Conservation (phyloP, 352 stramenopile genomes). For the Aphanomyces euteiches region DNA sequence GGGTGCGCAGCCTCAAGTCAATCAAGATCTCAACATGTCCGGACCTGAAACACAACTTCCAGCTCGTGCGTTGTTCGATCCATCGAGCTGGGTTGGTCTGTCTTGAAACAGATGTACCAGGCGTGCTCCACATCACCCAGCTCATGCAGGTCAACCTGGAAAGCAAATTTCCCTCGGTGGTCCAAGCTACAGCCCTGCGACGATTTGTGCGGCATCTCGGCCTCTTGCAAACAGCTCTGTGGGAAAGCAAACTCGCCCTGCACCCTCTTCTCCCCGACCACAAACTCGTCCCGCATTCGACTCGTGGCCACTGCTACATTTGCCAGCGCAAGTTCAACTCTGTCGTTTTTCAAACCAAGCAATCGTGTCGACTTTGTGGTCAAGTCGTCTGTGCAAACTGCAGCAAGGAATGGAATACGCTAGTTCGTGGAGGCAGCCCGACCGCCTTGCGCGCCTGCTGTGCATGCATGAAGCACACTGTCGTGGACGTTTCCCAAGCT, state of each 20-base stretch:
- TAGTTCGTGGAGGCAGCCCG: not conserved
- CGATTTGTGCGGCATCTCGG: not conserved
- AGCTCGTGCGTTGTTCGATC: conserved; percentile 66
- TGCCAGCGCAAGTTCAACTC: conserved; percentile 3
- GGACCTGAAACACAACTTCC: conserved; percentile 51
- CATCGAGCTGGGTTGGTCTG: conserved; percentile 79
- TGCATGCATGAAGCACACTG: conserved; percentile 6
- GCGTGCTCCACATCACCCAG: not conserved
- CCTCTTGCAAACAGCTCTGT: not conserved
- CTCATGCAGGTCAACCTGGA: conserved; percentile 10
- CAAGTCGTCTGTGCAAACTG: conserved; percentile 20
- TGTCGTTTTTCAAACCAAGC: conserved; percentile 3
- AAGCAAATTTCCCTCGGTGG: not conserved
- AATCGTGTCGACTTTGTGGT: conserved; percentile 15
- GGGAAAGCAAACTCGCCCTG: not conserved
- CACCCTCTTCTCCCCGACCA: not conserved
- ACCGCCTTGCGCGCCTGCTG: not conserved
- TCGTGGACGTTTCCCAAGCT: not conserved
- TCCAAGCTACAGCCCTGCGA: not conserved
- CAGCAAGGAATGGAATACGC: not conserved
- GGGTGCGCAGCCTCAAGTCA: conserved; percentile 55
- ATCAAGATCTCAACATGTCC: conserved; percentile 58
- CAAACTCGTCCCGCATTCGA: not conserved
- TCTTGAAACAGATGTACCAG: conserved; percentile 38
- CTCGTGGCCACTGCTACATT: conserved; percentile 15